Evolutionary conservation across 257 asterid species (phyloP).

Genomic region (Handroanthus guayacan): DNA sequence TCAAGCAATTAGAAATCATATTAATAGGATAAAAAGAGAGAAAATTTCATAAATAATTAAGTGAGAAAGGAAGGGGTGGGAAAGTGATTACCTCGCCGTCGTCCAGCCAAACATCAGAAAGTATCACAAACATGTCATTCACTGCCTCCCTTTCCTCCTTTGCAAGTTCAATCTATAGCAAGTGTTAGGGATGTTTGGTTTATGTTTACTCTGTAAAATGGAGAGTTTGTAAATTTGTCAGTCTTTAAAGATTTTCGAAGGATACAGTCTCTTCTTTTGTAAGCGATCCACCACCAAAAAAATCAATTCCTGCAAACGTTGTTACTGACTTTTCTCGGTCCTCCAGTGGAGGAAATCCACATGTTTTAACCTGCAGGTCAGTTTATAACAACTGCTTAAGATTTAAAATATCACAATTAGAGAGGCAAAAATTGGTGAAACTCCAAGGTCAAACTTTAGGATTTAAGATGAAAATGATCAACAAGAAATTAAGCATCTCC

Average conservation of each 20-base stretch:
- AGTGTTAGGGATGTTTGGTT: constrained; percentile 50
- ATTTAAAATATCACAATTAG: constrained; percentile 11
- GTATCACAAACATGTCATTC: constrained; percentile 93
- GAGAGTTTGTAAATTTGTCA: constrained; percentile 15
- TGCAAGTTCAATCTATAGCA: constrained; percentile 68
- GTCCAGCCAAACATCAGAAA: constrained; percentile 94
- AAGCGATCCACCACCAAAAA: constrained; percentile 86
- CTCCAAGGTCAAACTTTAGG: neutral
- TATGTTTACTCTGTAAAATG: constrained; percentile 2
- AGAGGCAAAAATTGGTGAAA: constrained; percentile 5
- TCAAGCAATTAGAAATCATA: constrained; percentile 47
- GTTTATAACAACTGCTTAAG: constrained; percentile 23
- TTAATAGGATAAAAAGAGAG: constrained; percentile 20
- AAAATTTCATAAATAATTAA: constrained; percentile 19
- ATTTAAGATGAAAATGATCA: constrained; percentile 1
- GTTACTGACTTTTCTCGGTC: constrained; percentile 75
- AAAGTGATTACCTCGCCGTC: constrained; percentile 64
- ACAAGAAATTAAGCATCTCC: neutral
- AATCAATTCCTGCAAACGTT: constrained; percentile 72
- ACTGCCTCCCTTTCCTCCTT: constrained; percentile 88
- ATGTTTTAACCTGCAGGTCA: constrained; percentile 75
- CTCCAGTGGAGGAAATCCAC: constrained; percentile 96
- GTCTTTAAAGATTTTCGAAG: constrained; percentile 41
- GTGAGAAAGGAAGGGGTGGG: constrained; percentile 21
- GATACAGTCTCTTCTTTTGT: constrained; percentile 95